phyloP scores from a whole-genome alignment of 805 yeast species.

The Candida loeiensis region DNA sequence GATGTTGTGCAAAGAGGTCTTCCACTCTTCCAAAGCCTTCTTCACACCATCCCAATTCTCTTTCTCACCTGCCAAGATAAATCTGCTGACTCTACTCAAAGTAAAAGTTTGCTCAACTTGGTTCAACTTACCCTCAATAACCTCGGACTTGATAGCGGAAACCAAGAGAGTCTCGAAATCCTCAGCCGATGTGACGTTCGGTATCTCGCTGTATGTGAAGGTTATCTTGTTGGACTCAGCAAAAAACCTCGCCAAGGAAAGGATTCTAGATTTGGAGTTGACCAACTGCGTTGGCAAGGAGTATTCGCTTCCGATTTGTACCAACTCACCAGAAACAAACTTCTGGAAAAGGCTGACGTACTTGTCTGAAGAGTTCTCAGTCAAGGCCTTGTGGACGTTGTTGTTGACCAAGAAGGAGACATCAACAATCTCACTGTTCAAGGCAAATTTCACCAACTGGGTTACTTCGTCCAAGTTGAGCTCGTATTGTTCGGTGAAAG shows the following conservation, averaged over 20 bases:
- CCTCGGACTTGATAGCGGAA: conserved; percentile 41
- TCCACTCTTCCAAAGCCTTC: conserved; percentile 36
- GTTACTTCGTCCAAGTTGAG: conserved; percentile 24
- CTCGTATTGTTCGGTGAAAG: conserved; percentile 28
- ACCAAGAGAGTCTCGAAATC: conserved; percentile 40
- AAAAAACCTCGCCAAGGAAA: conserved; percentile 39
- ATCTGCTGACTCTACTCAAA: conserved; percentile 39
- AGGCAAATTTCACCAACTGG: conserved; percentile 34
- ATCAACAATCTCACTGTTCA: conserved; percentile 35
- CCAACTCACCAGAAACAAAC: conserved; percentile 36
- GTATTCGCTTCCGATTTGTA: conserved; percentile 18
- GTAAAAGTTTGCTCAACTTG: conserved; percentile 40
- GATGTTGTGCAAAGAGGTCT: conserved; percentile 37
- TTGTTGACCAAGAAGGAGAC: conserved; percentile 41
- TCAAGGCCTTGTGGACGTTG: conserved; percentile 35
- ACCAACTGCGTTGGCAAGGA: conserved; percentile 22
- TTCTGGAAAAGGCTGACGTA: conserved; percentile 27
- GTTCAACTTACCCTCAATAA: conserved; percentile 44
- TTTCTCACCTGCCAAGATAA: conserved; percentile 37
- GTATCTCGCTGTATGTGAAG: conserved; percentile 37
- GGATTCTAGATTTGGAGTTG: conserved; percentile 35
- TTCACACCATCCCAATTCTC: conserved; percentile 38
- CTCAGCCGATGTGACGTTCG: conserved; percentile 24
- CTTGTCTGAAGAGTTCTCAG: conserved; percentile 23
- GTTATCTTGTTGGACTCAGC: conserved; percentile 23